phyloP scores from a whole-genome alignment of 805 yeast species.

The Yarrowia porcina region DNA sequence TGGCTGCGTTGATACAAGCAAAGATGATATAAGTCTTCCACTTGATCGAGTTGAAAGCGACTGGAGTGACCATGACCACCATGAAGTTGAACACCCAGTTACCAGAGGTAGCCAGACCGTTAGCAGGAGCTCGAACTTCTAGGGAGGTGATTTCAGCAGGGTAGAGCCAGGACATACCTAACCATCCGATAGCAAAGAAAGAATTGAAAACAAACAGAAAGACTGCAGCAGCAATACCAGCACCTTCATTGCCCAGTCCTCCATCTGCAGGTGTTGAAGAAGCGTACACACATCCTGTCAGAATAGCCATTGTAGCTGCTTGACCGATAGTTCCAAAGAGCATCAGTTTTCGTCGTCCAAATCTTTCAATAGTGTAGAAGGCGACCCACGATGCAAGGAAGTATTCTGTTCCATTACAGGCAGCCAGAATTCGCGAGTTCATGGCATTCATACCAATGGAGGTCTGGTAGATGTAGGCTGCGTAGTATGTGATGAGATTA shows the following conservation, averaged over 20 bases:
- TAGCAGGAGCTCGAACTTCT: not conserved
- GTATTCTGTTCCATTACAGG: conserved; percentile 45
- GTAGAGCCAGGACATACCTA: conserved; percentile 7
- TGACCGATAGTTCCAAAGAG: conserved; percentile 68
- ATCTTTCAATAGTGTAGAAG: conserved; percentile 32
- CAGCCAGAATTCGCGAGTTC: conserved; percentile 31
- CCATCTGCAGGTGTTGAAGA: not conserved
- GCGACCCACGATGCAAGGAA: conserved; percentile 62
- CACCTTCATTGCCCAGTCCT: not conserved
- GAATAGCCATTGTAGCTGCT: conserved; percentile 38
- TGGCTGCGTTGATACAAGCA: conserved; percentile 11
- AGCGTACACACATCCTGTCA: conserved; percentile 23
- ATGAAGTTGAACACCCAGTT: conserved; percentile 10
- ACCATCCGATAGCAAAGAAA: conserved; percentile 11
- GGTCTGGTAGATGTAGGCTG: conserved; percentile 70
- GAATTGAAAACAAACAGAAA: conserved; percentile 11
- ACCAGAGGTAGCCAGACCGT: conserved; percentile 13
- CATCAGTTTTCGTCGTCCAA: conserved; percentile 71
- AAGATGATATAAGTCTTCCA: conserved; percentile 8
- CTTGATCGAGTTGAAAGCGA: conserved; percentile 10
- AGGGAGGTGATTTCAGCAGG: conserved; percentile 12
- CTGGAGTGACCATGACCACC: conserved; percentile 6
- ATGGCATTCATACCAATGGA: conserved; percentile 49
- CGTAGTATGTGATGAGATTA: conserved; percentile 85
- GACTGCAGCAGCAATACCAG: not conserved